These are phyloP conservation scores for Cytospora schulzeri DNA, from an alignment of 2,329 filamentous ascomycete genomes.

Conservation along the genomic window DNA sequence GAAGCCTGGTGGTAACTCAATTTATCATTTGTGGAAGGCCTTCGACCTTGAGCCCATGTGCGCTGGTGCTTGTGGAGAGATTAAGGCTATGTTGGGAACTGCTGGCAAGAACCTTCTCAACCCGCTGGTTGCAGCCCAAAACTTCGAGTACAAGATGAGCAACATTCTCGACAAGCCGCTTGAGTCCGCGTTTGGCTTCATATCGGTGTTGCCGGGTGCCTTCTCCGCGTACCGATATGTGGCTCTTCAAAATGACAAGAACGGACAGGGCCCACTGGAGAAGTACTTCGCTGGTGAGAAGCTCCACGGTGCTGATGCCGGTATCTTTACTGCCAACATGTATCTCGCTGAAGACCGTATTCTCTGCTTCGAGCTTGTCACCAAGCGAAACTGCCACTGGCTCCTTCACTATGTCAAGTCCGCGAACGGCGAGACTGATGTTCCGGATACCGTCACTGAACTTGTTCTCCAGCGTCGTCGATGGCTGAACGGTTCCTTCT, in stretches of 20 bases:
- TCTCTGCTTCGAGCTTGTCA: conserved; percentile 96
- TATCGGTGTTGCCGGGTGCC: conserved; percentile 92
- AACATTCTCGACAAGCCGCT: conserved; percentile 98
- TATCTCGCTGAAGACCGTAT: conserved; percentile 98
- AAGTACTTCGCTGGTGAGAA: conserved; percentile 29
- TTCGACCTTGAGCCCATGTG: conserved; percentile 98
- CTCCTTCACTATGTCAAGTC: conserved; percentile 98
- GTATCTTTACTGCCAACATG: conserved; percentile 98
- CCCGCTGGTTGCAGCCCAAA: conserved; percentile 91
- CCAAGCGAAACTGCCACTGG: conserved; percentile 97
- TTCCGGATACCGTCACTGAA: conserved; percentile 90
- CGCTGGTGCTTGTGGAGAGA: conserved; percentile 95
- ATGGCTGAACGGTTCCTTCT: conserved; percentile 98
- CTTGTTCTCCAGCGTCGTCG: conserved; percentile 93
- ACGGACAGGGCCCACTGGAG: conserved; percentile 69
- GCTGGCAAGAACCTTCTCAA: conserved; percentile 88
- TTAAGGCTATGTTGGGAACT: conserved; percentile 93
- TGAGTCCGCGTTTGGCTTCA: conserved; percentile 97
- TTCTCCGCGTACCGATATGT: conserved; percentile 98
- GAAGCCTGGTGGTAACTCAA: conserved; percentile 88
- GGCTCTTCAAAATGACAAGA: conserved; percentile 95
- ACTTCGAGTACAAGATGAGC: conserved; percentile 99
- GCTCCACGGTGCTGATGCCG: conserved; percentile 27
- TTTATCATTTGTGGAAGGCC: conserved; percentile 98
- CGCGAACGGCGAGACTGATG: conserved; percentile 93